These are phyloP conservation scores for Lactifluus volemus DNA, from an alignment of 768 basidiomycete genomes.

Conservation along the genomic window DNA sequence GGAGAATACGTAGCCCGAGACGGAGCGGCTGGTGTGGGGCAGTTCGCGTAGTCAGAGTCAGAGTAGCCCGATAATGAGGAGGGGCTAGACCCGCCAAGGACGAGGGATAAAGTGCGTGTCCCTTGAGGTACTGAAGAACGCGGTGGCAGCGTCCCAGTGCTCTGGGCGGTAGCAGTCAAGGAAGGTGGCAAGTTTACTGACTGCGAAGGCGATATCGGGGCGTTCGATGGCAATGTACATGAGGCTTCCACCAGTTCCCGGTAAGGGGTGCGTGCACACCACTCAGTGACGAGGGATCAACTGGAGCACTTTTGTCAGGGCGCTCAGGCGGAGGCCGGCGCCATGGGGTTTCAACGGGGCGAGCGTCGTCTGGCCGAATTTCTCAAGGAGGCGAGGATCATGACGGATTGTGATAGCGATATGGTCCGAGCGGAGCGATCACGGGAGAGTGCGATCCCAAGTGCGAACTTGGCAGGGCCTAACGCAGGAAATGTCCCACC, in stretches of 20 bases:
- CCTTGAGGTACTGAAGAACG: neutral
- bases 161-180: too few relatives aligned
- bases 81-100: neutral
- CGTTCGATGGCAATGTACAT: neutral
- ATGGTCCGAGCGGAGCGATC: neutral
- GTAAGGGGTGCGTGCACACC: neutral
- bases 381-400: neutral
- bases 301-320: too few relatives aligned
- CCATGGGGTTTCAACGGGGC: too few relatives aligned
- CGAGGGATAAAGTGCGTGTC: neutral
- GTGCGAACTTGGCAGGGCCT: neutral
- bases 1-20: neutral
- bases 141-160: neutral
- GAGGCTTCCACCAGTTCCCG: neutral
- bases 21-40: neutral
- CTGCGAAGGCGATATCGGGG: neutral
- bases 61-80: neutral
- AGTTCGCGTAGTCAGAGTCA: neutral
- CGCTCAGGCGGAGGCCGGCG: too few relatives aligned
- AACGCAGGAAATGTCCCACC: neutral
- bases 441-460: neutral
- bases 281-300: too few relatives aligned
- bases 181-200: neutral
- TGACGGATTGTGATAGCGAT: neutral
- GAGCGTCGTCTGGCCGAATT: too few relatives aligned